Base-by-base conservation (phyloP, 208 protist species). In the Acanthamoeba lenticulata region DNA sequence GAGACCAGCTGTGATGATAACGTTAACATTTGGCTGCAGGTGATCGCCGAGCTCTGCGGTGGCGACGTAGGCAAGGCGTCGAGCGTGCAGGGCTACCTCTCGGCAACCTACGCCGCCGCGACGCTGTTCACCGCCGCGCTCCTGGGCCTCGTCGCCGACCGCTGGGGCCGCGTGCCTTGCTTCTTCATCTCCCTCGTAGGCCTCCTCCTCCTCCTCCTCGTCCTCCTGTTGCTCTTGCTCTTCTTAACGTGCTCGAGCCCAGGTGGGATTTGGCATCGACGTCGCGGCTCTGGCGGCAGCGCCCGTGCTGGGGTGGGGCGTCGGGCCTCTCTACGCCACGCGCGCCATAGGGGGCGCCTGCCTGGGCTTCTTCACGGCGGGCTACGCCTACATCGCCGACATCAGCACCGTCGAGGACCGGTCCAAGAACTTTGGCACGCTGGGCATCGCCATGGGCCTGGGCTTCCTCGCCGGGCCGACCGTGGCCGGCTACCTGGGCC, bases 321-420 rank as follows among this genome's bases (percentile, higher is more conserved):
- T 86, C n/a, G 49, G 74, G 77, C 77, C 77, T 0, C 77, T 86
- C 44, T 86, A 86, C 77, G 0, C 15, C 1, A 27, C 77, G 0
- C 17, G 44, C 7, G 77, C 77, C 0, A 42, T 57, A 0, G 77
- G 42, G 42, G 77, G 77, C 0, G 77, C 77, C 5, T 42, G 42
- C 19, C 57, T 6, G 0, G 77, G 77, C 24, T 86, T 86, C 77
- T 86, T 57, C 45, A 86, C 77, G 3, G 77, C 77, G 0, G 44
- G 77, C 77, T 86, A 86, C 44, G 44, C 77, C 44, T 86, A 86
- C 77, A 38, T 86, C 44, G 77, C 77, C 45, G 77, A 86, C 34
- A 57, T 86, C 44, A 86, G 77, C 19, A 36, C 32, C 17, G 13
- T 24, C 38, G 32, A 32, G 7, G 74, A 85, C 44, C 38, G 74